These are phyloP conservation scores for Canavalia gladiata DNA, from an alignment of 306 rosid genomes.

Conservation along the genomic window DNA sequence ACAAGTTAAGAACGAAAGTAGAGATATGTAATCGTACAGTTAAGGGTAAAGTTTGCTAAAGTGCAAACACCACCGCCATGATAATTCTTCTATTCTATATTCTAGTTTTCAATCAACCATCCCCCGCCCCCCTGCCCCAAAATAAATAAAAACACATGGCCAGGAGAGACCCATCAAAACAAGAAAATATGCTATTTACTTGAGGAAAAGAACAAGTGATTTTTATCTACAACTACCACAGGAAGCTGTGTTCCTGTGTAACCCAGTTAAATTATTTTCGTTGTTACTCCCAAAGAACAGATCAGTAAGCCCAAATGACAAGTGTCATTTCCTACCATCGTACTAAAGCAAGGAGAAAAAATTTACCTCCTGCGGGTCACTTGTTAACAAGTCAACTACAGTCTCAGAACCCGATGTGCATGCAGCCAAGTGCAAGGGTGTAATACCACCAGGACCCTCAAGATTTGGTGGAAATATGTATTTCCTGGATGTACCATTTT, in stretches of 20 bases:
- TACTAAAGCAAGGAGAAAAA: background rate
- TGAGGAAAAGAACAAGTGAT: background rate
- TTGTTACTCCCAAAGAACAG: too few species aligned
- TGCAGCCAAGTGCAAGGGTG: slow-evolving; percentile 96
- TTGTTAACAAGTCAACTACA: slow-evolving; percentile 77
- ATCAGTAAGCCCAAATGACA: background rate
- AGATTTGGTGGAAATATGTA: slow-evolving; percentile 82
- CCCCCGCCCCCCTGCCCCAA: background rate
- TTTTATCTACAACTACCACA: slow-evolving; percentile 12
- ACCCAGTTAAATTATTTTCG: slow-evolving; percentile 16
- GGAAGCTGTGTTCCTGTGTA: slow-evolving; percentile 2
- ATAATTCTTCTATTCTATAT: background rate
- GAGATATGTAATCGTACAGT: slow-evolving; percentile 17
- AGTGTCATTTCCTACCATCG: slow-evolving; percentile 26
- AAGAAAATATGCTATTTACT: background rate
- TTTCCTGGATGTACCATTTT: slow-evolving; percentile 50
- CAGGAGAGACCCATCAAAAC: background rate
- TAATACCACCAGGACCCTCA: slow-evolving; percentile 80
- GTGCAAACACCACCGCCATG: background rate
- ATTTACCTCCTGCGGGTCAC: slow-evolving; percentile 86
- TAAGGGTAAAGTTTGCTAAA: slow-evolving; percentile 12
- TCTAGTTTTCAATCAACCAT: background rate
- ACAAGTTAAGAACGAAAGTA: background rate
- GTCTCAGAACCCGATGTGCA: slow-evolving; percentile 70
- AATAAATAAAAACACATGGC: background rate